Conservation (phyloP, 2,329 filamentous ascomycete genomes). For the Monilinia laxa region DNA sequence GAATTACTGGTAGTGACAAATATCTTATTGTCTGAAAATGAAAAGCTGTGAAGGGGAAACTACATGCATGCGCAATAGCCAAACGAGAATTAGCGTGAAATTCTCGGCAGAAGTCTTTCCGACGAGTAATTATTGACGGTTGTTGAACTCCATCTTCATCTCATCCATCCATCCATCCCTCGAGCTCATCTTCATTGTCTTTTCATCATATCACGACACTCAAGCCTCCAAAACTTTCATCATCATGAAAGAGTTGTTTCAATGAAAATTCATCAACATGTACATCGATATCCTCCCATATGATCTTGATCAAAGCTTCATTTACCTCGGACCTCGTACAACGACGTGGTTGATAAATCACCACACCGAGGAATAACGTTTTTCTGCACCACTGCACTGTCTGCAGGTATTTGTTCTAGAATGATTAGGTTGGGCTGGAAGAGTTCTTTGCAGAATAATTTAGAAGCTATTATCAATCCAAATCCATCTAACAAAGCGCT, state of each 20-base stretch:
- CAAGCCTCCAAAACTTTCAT: background rate
- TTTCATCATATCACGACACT: background rate
- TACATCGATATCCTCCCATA: background rate
- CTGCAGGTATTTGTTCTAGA: conserved; percentile 8
- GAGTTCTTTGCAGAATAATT: conserved; percentile 11
- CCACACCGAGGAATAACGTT: background rate
- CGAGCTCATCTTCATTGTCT: background rate
- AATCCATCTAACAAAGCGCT: conserved; percentile 1
- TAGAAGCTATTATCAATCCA: conserved; percentile 9
- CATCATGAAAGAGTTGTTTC: background rate
- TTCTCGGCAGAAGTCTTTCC: background rate
- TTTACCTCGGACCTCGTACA: conserved; percentile 1
- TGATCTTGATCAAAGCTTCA: conserved; percentile 2
- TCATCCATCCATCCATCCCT: background rate
- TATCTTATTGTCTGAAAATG: background rate
- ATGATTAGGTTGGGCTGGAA: conserved; percentile 13
- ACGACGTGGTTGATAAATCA: conserved; percentile 5
- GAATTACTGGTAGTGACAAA: background rate
- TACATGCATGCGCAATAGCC: conserved; percentile 1
- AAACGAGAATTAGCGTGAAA: conserved; percentile 13
- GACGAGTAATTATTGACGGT: background rate
- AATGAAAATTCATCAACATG: background rate
- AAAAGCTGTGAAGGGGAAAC: background rate
- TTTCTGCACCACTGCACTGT: background rate
- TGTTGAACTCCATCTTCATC: background rate